These are phyloP conservation scores for Beauveria medogensis DNA, from an alignment of 2,329 filamentous ascomycete species.

Conservation along the genomic window DNA sequence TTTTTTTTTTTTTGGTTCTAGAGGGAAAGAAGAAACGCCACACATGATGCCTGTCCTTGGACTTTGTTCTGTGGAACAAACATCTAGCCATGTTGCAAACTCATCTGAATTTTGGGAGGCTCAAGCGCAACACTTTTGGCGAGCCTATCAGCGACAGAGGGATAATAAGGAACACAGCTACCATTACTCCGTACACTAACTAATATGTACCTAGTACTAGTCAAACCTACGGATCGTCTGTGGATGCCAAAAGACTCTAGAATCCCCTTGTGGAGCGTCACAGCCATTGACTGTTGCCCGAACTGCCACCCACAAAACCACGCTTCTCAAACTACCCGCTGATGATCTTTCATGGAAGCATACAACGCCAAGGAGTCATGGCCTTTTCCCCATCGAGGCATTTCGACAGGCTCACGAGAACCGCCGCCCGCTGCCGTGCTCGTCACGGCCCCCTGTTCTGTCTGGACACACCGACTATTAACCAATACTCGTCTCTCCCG, in stretches of 20 bases:
- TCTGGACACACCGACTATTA: not conserved
- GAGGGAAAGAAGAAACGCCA: not conserved
- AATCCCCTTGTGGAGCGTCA: not conserved
- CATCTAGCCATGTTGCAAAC: not conserved
- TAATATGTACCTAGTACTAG: too few species aligned
- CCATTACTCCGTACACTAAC: not conserved
- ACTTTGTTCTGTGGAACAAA: not conserved
- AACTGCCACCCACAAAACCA: not conserved
- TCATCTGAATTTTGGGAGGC: not conserved
- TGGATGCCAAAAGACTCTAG: too few species aligned
- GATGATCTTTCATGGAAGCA: constrained; percentile 7
- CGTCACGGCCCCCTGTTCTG: not conserved
- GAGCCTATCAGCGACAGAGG: not conserved
- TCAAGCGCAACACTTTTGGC: not conserved
- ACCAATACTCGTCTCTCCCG: not conserved
- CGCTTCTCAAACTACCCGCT: not conserved
- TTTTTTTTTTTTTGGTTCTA: not conserved
- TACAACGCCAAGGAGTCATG: constrained; percentile 1
- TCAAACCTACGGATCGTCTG: too few species aligned
- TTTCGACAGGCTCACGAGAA: not conserved
- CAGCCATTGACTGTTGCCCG: not conserved
- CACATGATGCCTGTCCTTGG: not conserved
- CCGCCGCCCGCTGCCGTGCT: not conserved
- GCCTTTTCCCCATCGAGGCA: not conserved
- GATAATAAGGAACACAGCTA: not conserved